Conservation (phyloP, 495 filamentous ascomycete species). For the Podospora pseudocomata region DNA sequence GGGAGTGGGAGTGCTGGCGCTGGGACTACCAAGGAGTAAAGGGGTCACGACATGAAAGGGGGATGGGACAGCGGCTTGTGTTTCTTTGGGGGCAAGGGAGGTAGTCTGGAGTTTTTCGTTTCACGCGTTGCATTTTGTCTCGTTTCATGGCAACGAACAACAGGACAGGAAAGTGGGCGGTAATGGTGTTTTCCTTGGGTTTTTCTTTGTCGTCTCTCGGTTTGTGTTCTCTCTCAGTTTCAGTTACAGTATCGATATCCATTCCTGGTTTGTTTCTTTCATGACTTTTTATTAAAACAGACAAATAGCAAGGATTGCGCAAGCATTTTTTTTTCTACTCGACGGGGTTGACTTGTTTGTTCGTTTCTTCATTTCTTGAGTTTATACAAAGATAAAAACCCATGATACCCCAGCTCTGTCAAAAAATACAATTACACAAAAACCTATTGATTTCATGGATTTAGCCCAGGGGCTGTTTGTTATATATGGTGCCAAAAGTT, state of each 20-base stretch:
- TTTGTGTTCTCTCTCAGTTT: background rate
- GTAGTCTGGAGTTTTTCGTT: background rate
- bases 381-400: background rate
- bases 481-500: too few species aligned
- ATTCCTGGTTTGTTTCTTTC: background rate
- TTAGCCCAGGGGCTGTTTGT: too few species aligned
- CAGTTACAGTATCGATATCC: background rate
- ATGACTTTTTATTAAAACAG: background rate
- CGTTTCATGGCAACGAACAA: background rate
- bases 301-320: background rate
- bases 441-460: background rate
- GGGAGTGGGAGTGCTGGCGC: background rate
- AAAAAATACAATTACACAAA: background rate
- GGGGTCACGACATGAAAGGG: background rate
- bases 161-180: background rate
- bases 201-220: background rate
- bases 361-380: background rate
- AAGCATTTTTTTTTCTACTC: background rate
- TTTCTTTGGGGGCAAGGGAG: background rate
- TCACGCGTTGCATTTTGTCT: background rate
- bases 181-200: background rate
- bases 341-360: background rate
- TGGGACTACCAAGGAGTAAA: conserved; percentile 41
- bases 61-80: background rate
- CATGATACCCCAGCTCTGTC: background rate